phyloP scores from a whole-genome alignment of 2,329 filamentous ascomycete genomes.

The Knoxdaviesia proteae region DNA sequence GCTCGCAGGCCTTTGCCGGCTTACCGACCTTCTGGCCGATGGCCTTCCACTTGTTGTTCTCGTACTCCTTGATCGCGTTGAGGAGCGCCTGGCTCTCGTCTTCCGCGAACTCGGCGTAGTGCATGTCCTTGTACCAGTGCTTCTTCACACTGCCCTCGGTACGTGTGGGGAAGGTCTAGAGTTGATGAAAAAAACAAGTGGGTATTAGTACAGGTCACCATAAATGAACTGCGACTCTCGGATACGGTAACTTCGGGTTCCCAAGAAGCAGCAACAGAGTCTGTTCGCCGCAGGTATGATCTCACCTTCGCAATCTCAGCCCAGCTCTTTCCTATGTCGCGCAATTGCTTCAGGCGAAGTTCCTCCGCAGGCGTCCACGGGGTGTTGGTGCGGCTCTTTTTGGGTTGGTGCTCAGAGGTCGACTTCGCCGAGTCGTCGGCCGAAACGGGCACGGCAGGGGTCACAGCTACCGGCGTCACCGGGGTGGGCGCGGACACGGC shows the following conservation, averaged over 20 bases:
- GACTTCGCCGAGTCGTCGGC: conserved; percentile 7
- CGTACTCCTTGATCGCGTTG: conserved; percentile 94
- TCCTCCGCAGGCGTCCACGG: conserved; percentile 95
- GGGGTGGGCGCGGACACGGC: conserved; percentile 12
- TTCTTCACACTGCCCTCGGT: conserved; percentile 98
- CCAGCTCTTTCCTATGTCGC: conserved; percentile 85
- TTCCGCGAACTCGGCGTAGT: conserved; percentile 95
- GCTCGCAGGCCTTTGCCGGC: conserved; percentile 65
- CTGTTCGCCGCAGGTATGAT: conserved; percentile 12
- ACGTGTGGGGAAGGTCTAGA: conserved; percentile 68
- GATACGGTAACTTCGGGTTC: background rate
- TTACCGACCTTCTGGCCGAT: conserved; percentile 96
- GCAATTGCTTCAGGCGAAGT: conserved; percentile 77
- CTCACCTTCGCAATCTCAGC: conserved; percentile 97
- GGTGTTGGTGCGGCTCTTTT: conserved; percentile 96
- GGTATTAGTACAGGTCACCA: background rate
- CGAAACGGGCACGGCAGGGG: conserved; percentile 12
- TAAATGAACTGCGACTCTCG: background rate
- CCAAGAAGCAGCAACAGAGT: background rate
- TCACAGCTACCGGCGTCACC: conserved; percentile 12
- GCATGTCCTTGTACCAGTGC: conserved; percentile 99
- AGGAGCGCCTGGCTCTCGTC: conserved; percentile 75
- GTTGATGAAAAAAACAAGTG: background rate
- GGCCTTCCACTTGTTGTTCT: conserved; percentile 95
- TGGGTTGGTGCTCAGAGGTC: conserved; percentile 22